Conservation (phyloP, 495 filamentous ascomycete species). For the Filosporella fistucella region DNA sequence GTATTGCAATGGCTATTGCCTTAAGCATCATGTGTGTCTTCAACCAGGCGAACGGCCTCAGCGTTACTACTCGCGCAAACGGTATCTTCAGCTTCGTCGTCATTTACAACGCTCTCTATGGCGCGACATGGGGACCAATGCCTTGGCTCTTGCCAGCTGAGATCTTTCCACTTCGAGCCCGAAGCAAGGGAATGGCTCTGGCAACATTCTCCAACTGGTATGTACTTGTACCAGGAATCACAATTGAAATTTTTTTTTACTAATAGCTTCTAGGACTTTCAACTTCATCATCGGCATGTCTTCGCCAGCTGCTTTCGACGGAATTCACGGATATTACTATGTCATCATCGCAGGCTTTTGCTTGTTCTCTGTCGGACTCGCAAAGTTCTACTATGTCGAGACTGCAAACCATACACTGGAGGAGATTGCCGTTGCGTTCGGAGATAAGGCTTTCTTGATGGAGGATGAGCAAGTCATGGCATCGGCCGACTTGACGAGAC, state of each 20-base stretch:
- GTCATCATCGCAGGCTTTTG: background rate
- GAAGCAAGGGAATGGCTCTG: background rate
- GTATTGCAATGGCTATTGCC: background rate
- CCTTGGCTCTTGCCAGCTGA: background rate
- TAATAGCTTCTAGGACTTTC: too few relatives aligned
- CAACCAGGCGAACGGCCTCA: background rate
- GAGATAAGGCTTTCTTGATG: background rate
- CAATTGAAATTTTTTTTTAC: too few relatives aligned
- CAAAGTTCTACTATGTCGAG: constrained; percentile 1
- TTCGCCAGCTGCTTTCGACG: background rate
- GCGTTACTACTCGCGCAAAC: background rate
- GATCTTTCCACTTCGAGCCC: background rate
- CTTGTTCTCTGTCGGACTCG: background rate
- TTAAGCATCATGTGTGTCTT: background rate
- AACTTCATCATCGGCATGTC: constrained; percentile 4
- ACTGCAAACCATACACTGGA: background rate
- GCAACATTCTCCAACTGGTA: background rate
- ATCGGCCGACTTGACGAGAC: too few relatives aligned
- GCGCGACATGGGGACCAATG: background rate
- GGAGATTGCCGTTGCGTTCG: constrained; percentile 1
- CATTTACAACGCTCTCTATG: background rate
- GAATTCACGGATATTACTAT: constrained; percentile 1
- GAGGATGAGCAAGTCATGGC: background rate
- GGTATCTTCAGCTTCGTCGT: background rate
- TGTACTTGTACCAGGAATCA: too few relatives aligned